Evolutionary conservation across 1,284 basidiomycete genomes (phyloP), one percentile per base, ranked within the genome.

Genomic region (Golubevia pallescens): DNA sequence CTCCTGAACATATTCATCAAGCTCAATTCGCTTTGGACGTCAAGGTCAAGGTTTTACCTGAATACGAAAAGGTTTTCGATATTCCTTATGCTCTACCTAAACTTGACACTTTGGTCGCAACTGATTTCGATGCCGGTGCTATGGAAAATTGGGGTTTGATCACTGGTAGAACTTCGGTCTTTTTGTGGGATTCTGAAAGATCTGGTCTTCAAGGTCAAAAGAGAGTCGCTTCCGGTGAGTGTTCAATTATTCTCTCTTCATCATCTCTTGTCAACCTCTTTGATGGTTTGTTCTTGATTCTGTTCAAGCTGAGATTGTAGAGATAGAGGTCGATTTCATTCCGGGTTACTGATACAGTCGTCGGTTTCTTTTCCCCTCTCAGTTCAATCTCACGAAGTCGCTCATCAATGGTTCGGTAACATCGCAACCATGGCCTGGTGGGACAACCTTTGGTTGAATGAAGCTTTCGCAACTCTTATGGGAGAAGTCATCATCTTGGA

Each of bases 81-180:
- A 77, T 86, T 56, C 80, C 85, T 4, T 86, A 85, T 70, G 78
- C 78, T 6, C 62, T 86, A 23, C 74, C 74, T 57, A 86, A 86
- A 70, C 75, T 85, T 65, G 86, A 86, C 70, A 73, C 84, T 1
- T 77, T 86, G 32, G 81, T 86, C 34, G 81, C 81, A 51, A 80
- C 83, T 51, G 93, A 96, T 85, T 96, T 96, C 74, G 94, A 96
- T 84, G 91, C 92, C 38, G 93, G 93, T 61, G 94, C 94, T 1
- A 96, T 95, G 94, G 94, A 97, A 87, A 97, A 97, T 57, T 58
- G 89, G 90, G 94, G 95, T 65, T 87, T 97, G 66, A 97, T 97
- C 81, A 97, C 93, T 7, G 95, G 94, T 24, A 89, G 95, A 59
- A 95, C 93, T 1, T 90, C 88, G 54, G 91, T 91, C 1, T 93